A percentile compares a stretch with the other conserved stretches of the same genome.
These are phyloP conservation scores for Clonostachys byssicola DNA, from an alignment of 2,329 filamentous ascomycete species.

Conservation along the genomic window DNA sequence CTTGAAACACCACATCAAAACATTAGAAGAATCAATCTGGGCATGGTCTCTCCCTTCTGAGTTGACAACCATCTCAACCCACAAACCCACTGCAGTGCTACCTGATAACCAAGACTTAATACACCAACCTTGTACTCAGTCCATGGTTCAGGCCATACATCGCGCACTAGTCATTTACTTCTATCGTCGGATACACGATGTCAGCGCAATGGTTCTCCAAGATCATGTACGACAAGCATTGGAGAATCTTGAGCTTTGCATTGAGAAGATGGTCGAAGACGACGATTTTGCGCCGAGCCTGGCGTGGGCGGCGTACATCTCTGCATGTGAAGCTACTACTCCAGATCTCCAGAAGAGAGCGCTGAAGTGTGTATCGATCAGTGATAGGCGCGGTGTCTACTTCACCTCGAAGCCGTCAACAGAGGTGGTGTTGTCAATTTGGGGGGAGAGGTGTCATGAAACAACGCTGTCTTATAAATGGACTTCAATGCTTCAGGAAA, in stretches of 20 bases:
- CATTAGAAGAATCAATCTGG: conserved; percentile 22
- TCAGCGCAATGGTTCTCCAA: not conserved
- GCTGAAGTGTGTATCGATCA: conserved; percentile 11
- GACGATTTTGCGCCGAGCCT: conserved; percentile 29
- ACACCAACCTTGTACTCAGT: conserved; percentile 9
- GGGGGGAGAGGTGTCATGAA: too few relatives aligned
- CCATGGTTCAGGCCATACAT: conserved; percentile 26
- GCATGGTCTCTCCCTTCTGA: conserved; percentile 10
- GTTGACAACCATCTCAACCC: too few relatives aligned
- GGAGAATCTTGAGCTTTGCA: conserved; percentile 25
- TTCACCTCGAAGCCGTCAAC: conserved; percentile 12
- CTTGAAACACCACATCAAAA: conserved; percentile 18
- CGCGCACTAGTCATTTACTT: not conserved
- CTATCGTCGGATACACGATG: not conserved
- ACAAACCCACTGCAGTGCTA: conserved; percentile 8
- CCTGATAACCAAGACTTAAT: conserved; percentile 21
- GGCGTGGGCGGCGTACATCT: conserved; percentile 37
- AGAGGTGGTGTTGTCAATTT: too few relatives aligned
- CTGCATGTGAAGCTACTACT: conserved; percentile 32
- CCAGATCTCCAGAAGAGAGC: conserved; percentile 22
- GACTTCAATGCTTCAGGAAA: too few relatives aligned
- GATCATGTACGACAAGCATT: conserved; percentile 3
- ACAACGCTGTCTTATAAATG: too few relatives aligned
- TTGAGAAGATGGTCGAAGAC: conserved; percentile 21
- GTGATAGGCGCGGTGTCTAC: conserved; percentile 18